Evolutionary conservation across 2,329 filamentous ascomycete species (phyloP).

Genomic region (Alternaria sp.): DNA sequence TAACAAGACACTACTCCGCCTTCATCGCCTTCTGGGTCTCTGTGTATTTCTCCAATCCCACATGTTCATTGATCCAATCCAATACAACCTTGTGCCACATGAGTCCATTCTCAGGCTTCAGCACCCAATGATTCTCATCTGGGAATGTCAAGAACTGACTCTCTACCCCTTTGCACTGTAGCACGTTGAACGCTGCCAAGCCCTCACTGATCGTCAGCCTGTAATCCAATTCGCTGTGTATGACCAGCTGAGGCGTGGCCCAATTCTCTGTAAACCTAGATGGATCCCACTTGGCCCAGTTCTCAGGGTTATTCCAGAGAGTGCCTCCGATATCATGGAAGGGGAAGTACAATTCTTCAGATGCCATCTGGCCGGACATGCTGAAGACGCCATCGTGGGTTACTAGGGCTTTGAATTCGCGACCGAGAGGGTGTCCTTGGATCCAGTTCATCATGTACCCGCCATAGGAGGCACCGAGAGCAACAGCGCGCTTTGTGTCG

Average conservation of each 20-base stretch:
- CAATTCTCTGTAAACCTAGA: conserved; percentile 69
- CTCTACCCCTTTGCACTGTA: conserved; percentile 77
- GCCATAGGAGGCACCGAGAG: conserved; percentile 68
- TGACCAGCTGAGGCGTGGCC: conserved; percentile 86
- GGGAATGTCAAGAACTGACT: conserved; percentile 84
- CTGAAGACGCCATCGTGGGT: conserved; percentile 89
- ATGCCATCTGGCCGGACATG: conserved; percentile 59
- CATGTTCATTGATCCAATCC: conserved; percentile 73
- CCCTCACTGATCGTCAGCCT: conserved; percentile 86
- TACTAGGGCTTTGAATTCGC: conserved; percentile 86
- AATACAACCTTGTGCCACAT: conserved; percentile 90
- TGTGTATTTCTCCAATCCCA: conserved; percentile 59
- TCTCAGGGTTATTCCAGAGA: conserved; percentile 52
- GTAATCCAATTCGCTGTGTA: conserved; percentile 92
- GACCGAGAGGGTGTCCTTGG: conserved; percentile 82
- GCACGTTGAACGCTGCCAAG: conserved; percentile 82
- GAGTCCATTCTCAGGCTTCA: conserved; percentile 90
- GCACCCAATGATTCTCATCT: conserved; percentile 81
- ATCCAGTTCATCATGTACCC: conserved; percentile 75
- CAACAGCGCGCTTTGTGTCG: conserved; percentile 74
- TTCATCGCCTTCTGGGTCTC: conserved; percentile 27
- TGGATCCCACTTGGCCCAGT: conserved; percentile 67
- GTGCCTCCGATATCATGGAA: conserved; percentile 55
- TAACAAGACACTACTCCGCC: background rate
- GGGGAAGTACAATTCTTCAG: conserved; percentile 63